These are phyloP conservation scores for Penicillium antarcticum DNA, from an alignment of 495 filamentous ascomycete genomes.

Conservation along the genomic window DNA sequence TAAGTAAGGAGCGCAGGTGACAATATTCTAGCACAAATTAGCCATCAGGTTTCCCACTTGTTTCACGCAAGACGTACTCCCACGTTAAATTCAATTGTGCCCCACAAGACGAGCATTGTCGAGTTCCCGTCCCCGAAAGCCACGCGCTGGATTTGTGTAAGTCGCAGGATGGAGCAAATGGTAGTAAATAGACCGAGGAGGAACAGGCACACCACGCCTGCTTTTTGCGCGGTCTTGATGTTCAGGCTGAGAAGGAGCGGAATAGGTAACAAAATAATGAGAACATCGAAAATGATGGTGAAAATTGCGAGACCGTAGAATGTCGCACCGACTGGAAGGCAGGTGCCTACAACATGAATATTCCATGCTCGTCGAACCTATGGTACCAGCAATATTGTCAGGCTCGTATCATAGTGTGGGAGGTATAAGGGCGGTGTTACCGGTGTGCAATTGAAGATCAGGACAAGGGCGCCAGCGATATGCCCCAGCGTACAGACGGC, in stretches of 20 bases:
- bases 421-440: conserved; percentile 21
- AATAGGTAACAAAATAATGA: conserved; percentile 52
- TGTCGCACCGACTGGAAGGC: conserved; percentile 47
- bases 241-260: conserved; percentile 51
- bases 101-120: conserved; percentile 57
- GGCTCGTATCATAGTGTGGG: not conserved
- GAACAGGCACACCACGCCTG: conserved; percentile 53
- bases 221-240: conserved; percentile 47
- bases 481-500: conserved; percentile 42
- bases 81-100: conserved; percentile 57
- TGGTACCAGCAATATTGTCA: not conserved
- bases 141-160: conserved; percentile 52
- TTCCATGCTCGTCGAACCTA: conserved; percentile 50
- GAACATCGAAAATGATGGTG: conserved; percentile 51
- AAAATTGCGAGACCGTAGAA: conserved; percentile 53
- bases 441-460: conserved; percentile 53
- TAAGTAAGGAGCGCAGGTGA: conserved; percentile 45
- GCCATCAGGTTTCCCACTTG: not conserved
- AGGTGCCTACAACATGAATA: conserved; percentile 32
- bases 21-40: conserved; percentile 35
- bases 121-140: conserved; percentile 52
- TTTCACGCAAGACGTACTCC: conserved; percentile 31
- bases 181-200: conserved; percentile 57
- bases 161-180: conserved; percentile 52
- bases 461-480: conserved; percentile 44